Evolutionary conservation across 768 basidiomycete species (phyloP), one percentile per base, ranked within the genome.

Genomic region (Termitomyces bulborhizus): DNA sequence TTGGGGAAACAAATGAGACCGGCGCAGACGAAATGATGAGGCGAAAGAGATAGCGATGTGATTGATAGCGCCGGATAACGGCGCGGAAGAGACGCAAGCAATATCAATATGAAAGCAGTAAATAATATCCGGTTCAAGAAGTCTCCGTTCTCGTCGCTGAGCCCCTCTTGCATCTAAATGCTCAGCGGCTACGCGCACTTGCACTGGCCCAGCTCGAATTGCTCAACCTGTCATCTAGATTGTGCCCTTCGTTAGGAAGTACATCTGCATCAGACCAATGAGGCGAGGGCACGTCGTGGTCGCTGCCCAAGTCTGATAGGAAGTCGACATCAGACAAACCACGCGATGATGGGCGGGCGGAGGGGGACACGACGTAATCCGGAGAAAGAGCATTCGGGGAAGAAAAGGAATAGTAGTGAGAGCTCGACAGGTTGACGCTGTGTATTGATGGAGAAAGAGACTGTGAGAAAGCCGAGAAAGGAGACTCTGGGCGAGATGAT

Each of bases 401-500:
- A 7, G 63, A 58, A 27, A 65, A 61, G 3, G 62, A 60, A 18
- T 63, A 60, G 45, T 61, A 59, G 21, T 56, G 53, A 34, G 58
- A 56, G 44, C 26, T 55, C n/a, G 57, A 37, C 21, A 54, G 40
- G 40, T 54, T 37, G 12, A 49, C 46, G 13, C 44, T 54, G 21
- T 57, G 51, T 27, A 54, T 44, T 9, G 58, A 57, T 21, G 57
- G 53, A 15, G 58, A 60, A 31, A 49, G 36, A 29, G 59, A 53
- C 11, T 62, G 60, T 21, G 62, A 66, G 45, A 67, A 46, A 3
- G 63, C 60, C 18, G 71, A 71, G 60, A 76, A 77, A 1, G 74
- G 76, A 5, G 74, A 71, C 16, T 71, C 68, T 1, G 75, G 62
- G 21, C 73, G 70, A 6, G 75, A 77, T 6, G 75, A 74, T 2